These are phyloP conservation scores for Vigna reflexopilosa DNA, from an alignment of 306 rosid genomes.

Conservation along the genomic window DNA sequence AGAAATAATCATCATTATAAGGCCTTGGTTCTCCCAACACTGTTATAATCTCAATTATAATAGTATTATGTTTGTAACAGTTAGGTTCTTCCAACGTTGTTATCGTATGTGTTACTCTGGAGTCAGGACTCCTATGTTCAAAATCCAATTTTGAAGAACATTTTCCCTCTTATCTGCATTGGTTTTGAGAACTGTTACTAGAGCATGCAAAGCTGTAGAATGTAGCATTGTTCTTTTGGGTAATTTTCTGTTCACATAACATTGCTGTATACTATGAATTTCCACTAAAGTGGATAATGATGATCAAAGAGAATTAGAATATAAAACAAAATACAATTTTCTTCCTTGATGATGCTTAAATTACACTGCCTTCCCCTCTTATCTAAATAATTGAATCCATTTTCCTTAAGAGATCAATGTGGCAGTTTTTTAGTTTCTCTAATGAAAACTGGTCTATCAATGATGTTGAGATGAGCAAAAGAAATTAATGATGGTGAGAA, in stretches of 20 bases:
- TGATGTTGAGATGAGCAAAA: no score
- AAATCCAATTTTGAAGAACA: neutral
- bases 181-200: neutral
- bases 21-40: neutral
- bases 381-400: no score
- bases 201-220: constrained; percentile 4
- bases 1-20: neutral
- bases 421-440: neutral
- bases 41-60: no score
- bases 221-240: constrained; percentile 6
- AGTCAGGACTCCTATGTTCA: no score
- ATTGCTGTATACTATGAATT: constrained; percentile 1
- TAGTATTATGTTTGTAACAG: no score
- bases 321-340: no score
- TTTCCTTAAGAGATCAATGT: neutral
- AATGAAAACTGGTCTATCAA: neutral
- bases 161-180: neutral
- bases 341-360: neutral
- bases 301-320: neutral
- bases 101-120: no score
- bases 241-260: neutral
- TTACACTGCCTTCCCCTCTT: neutral
- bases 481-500: neutral
- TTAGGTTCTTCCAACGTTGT: no score
- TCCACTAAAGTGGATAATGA: neutral